Base-by-base conservation (phyloP, 2,329 filamentous ascomycete genomes). In the Neurospora crassa region DNA sequence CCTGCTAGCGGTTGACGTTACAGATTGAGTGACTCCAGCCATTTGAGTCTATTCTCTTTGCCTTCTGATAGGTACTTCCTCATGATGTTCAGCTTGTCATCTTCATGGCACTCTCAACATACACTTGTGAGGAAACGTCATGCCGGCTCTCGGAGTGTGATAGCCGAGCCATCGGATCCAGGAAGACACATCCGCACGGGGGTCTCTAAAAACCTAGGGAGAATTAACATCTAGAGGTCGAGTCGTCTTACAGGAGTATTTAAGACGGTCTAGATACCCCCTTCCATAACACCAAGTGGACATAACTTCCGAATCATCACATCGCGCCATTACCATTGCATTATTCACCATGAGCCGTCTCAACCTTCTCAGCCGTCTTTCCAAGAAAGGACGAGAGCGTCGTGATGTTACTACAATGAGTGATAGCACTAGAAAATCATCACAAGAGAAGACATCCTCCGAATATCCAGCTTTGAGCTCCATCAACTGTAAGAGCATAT, bases 391-490 rank as follows among this genome's bases (percentile, higher is more conserved):
- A 37, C 53, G 53, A 63, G 53, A 63, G 16, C 53, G 53, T 63
- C 53, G 29, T 18, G 16, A 29, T 63, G 16, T 37, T 63, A 11
- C 14, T 11, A 37, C 7, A 37, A 63, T 8, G 29, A 63, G 16
- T 37, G 53, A 63, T 63, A 63, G 16, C 29, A 34, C 24, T n/a
- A 37, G 53, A 11, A 16, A 14, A 37, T 37, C 53, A 11, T 18
- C 24, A 37, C 24, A 63, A 16, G 53, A 37, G 24, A 63, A 63
- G 14, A 18, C 53, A 37, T 70, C 67, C 18, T 74, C 70, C 71
- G 70, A 68, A 53, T 71, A 71, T 34, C 69, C 67, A 53, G 69
- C 74, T n/a, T 43, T 74, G 18, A 72, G 71, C 67, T 74, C 74
- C 14, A 72, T 75, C 42, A 70, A 68, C 42, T 69, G 74, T 71